Evolutionary conservation across 2,329 filamentous ascomycete species (phyloP), one percentile per base, ranked within the genome.

Genomic region (Diaporthe sp.): DNA sequence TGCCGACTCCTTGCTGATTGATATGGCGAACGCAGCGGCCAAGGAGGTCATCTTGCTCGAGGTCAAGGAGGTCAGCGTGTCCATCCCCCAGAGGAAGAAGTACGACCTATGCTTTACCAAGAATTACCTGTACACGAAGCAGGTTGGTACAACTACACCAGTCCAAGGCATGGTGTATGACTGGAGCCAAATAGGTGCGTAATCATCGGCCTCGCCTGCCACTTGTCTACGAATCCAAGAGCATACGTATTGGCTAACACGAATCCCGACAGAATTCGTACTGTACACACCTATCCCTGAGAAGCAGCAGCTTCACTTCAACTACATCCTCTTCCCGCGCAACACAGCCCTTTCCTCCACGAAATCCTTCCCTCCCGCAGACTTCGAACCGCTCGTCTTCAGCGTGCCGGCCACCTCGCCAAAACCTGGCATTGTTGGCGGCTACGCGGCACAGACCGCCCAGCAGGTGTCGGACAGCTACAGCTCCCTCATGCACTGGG

Each of bases 21-120:
- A 76, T 58, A 68, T 76, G 73, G 75, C 75, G 13, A 76, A 76
- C 34, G 86, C 86, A 68, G 86, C 88, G 0, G 84, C 85, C 2
- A 83, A 85, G 8, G 90, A 92, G 78, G 79, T 85, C 9, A 83
- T 92, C 0, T 82, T 92, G 37, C 84, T 93, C 25, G 89, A 89
- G 77, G 86, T 93, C 75, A 92, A 91, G 81, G 92, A 93, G 59
- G 91, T 94, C 28, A 93, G 91, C 0, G 86, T 93, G n/a, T 89
- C 91, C 0, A 87, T 93, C 5, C 92, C 92, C 0, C 90, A 92
- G 83, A 87, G 92, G 77, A 94, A 94, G 83, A 94, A 93, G 82
- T 91, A 91, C 78, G 90, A 91, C 77, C 82, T 94, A 12, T 92
- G 90, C 82, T 89, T 93, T 77, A 93, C 91, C 3, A 83, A 87